phyloP scores from a whole-genome alignment of 1,139 yeast species.

The Magnusiomyces ingens region DNA sequence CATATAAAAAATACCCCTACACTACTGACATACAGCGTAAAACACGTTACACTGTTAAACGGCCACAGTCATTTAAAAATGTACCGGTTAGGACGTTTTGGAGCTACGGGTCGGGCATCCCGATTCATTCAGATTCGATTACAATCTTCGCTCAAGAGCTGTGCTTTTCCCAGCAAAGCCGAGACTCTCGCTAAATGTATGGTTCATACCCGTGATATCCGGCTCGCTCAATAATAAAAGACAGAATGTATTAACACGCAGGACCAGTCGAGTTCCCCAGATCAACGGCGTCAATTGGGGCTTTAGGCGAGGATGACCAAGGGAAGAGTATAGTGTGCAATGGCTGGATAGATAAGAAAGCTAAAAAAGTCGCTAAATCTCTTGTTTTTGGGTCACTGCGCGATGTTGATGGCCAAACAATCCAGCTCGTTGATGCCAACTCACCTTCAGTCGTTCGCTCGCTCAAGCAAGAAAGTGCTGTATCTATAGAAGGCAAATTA shows the following conservation, averaged over 20 bases:
- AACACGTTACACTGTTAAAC: too few relatives aligned
- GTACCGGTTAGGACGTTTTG: too few relatives aligned
- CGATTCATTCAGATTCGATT: too few relatives aligned
- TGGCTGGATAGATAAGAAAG: conserved; percentile 79
- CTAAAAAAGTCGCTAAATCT: conserved; percentile 52
- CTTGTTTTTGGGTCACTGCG: conserved; percentile 66
- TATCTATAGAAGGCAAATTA: conserved; percentile 57
- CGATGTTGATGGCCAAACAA: conserved; percentile 58
- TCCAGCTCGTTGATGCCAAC: conserved; percentile 57
- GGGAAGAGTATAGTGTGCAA: conserved; percentile 35
- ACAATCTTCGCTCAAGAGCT: too few relatives aligned
- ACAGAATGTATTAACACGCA: not conserved
- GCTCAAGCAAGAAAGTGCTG: conserved; percentile 68
- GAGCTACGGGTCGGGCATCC: too few relatives aligned
- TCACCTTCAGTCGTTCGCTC: conserved; percentile 42
- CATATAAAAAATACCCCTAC: too few relatives aligned
- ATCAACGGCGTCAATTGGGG: conserved; percentile 17
- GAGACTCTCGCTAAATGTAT: too few relatives aligned
- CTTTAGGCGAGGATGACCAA: conserved; percentile 4
- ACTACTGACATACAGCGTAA: too few relatives aligned
- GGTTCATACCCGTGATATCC: too few relatives aligned
- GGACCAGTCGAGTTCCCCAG: conserved; percentile 19
- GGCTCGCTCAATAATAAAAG: too few relatives aligned
- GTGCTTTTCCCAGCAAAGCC: too few relatives aligned
- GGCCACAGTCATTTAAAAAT: too few relatives aligned